These are phyloP conservation scores for Aspergillus sp. DNA, from an alignment of 2,329 filamentous ascomycete species.

Conservation along the genomic window DNA sequence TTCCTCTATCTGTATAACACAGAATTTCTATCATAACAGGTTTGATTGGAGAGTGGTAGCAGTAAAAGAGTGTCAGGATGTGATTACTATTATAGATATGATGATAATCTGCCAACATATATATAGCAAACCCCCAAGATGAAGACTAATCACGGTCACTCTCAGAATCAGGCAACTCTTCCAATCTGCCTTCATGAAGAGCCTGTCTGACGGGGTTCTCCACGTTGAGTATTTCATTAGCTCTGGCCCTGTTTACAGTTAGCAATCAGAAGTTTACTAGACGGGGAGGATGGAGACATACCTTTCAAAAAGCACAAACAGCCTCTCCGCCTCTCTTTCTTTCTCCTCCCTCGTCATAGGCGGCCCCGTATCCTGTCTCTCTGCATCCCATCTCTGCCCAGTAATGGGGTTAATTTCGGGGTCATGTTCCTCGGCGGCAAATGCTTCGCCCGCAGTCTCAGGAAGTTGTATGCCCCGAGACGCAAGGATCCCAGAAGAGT, in stretches of 20 bases:
- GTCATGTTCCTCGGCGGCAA: constrained; percentile 33
- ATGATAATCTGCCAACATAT: background rate
- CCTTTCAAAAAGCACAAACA: constrained; percentile 91
- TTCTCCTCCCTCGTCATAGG: constrained; percentile 92
- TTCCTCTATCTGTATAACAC: no score
- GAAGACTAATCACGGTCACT: constrained; percentile 23
- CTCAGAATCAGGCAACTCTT: constrained; percentile 62
- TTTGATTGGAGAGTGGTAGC: no score
- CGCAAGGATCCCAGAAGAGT: constrained; percentile 84
- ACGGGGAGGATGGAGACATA: constrained; percentile 31
- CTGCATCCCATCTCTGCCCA: constrained; percentile 72
- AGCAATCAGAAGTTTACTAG: constrained; percentile 13
- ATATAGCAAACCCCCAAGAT: background rate
- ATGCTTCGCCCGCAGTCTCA: constrained; percentile 59
- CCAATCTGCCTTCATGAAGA: constrained; percentile 65
- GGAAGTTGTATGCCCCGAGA: constrained; percentile 79
- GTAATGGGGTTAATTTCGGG: constrained; percentile 74
- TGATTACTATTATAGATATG: no score
- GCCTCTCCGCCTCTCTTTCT: constrained; percentile 80
- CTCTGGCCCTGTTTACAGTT: constrained; percentile 53
- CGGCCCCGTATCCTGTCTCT: constrained; percentile 57
- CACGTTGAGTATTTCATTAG: constrained; percentile 72
- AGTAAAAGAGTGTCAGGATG: no score
- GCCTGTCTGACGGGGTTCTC: constrained; percentile 75
- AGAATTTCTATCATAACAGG: no score